Evolutionary conservation across 139 green algal genomes (phyloP).

Genomic region (Chlorella sp.): DNA sequence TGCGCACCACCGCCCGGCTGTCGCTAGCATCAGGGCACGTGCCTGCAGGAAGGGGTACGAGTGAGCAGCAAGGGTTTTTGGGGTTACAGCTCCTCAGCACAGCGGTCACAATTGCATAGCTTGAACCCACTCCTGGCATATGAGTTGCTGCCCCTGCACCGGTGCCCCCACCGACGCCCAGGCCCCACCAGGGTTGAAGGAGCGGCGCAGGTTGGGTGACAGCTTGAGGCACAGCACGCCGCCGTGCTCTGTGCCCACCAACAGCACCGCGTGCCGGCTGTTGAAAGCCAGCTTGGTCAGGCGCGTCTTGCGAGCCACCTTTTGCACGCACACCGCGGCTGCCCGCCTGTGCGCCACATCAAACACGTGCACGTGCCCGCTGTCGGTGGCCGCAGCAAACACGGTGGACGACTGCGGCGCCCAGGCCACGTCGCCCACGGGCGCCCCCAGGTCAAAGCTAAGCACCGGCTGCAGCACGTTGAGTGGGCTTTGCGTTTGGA

Average conservation of each 20-base stretch:
- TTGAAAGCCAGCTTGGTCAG: slow-evolving; percentile 94
- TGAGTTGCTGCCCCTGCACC: too few species aligned
- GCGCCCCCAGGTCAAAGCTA: slow-evolving; percentile 75
- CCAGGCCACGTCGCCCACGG: slow-evolving; percentile 92
- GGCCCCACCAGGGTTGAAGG: slow-evolving; percentile 9
- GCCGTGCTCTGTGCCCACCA: slow-evolving; percentile 91
- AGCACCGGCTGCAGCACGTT: slow-evolving; percentile 55
- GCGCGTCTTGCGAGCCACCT: slow-evolving; percentile 77
- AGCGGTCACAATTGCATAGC: too few species aligned
- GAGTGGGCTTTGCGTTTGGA: too few species aligned
- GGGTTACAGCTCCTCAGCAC: too few species aligned
- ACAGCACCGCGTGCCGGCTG: slow-evolving; percentile 83
- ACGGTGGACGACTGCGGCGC: slow-evolving; percentile 87
- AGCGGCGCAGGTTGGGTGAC: slow-evolving; percentile 87
- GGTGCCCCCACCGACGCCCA: too few species aligned
- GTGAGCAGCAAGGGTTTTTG: too few species aligned
- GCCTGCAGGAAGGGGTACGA: neutral
- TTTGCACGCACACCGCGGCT: slow-evolving; percentile 86
- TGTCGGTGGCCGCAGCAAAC: slow-evolving; percentile 86
- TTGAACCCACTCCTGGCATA: too few species aligned
- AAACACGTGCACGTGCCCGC: slow-evolving; percentile 80
- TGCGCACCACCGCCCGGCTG: neutral
- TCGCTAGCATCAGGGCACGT: neutral
- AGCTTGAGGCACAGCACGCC: slow-evolving; percentile 89
- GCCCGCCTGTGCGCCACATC: slow-evolving; percentile 88